Base-by-base conservation (phyloP, 345 rosid genomes). In the Camelina laxa region DNA sequence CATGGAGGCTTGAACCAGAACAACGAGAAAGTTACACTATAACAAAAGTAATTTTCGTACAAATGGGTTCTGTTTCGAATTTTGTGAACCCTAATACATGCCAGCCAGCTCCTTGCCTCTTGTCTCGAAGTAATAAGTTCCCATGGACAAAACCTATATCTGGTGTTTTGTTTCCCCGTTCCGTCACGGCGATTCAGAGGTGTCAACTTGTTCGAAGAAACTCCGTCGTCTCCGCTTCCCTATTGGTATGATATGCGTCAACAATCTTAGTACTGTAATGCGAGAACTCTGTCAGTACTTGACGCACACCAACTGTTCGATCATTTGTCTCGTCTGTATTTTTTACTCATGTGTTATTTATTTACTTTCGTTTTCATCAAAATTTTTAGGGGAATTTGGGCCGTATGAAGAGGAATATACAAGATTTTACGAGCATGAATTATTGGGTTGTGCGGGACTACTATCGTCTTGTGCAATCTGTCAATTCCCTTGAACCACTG, bases 361-460 rank as follows among this genome's bases (percentile, higher is more conserved):
- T 7, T 15, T 15, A 31, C 13, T 22, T 74, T 21, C 21, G 7
- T 33, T 57, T 57, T 21, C 36, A 10, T 50, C 20, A 14, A 38
- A 27, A 17, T 76, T 78, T 27, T 59, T 70, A 87, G 89, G 88
- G 81, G 66, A 82, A 84, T 67, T 51, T 83, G 80, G 79, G 85
- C 31, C 64, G 77, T 68, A 47, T 88, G 58, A 84, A 69, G 48
- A 84, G 80, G 84, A 80, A 70, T 75, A 63, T 83, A 66, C 80
- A 81, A 79, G 86, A 87, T 75, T 69, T 83, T 60, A 72, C 84
- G 54, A 91, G 93, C 80, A 76, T 89, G 81, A 93, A 93, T 70
- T 70, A 84, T 82, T 93, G 97, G 98, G 94, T 89, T 75, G 96
- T 91, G 71, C 84, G 82, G 70, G 98, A 93, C 69, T 93, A 93